Conservation (phyloP, 2,329 filamentous ascomycete genomes). For the Penicillium palitans region DNA sequence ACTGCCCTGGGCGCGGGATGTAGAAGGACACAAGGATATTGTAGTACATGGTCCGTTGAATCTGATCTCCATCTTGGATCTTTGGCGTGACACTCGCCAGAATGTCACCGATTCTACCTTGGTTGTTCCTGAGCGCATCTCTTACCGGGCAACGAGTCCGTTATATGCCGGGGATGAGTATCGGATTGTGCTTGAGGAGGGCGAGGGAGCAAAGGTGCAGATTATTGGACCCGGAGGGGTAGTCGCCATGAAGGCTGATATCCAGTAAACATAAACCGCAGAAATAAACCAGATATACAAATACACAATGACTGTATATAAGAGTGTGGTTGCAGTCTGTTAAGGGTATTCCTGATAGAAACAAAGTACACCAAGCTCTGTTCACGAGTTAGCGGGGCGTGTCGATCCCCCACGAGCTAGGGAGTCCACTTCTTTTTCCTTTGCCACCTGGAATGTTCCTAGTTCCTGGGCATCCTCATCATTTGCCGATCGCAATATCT, state of each 20-base stretch:
- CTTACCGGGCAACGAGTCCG: constrained; percentile 52
- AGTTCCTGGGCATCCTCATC: background rate
- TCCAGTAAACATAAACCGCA: constrained; percentile 14
- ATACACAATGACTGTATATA: background rate
- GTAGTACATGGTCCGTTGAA: constrained; percentile 49
- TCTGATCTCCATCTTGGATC: constrained; percentile 44
- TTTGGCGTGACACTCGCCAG: constrained; percentile 44
- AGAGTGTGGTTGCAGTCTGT: background rate
- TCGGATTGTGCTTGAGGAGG: constrained; percentile 42
- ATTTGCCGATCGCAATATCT: background rate
- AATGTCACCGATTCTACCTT: constrained; percentile 22
- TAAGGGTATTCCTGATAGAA: background rate
- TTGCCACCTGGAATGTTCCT: background rate
- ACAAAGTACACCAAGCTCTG: background rate
- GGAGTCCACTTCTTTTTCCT: background rate
- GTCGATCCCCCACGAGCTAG: background rate
- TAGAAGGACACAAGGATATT: constrained; percentile 46
- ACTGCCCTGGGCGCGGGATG: constrained; percentile 44
- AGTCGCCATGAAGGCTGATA: constrained; percentile 44
- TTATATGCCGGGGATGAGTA: constrained; percentile 53
- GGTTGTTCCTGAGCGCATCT: constrained; percentile 45
- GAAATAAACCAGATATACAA: background rate
- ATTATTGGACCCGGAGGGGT: constrained; percentile 35
- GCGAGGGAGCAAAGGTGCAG: constrained; percentile 33
- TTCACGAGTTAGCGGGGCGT: background rate